Evolutionary conservation across 2,329 filamentous ascomycete species (phyloP), one percentile per base, ranked within the genome.

Genomic region (Metarhizium robertsii): DNA sequence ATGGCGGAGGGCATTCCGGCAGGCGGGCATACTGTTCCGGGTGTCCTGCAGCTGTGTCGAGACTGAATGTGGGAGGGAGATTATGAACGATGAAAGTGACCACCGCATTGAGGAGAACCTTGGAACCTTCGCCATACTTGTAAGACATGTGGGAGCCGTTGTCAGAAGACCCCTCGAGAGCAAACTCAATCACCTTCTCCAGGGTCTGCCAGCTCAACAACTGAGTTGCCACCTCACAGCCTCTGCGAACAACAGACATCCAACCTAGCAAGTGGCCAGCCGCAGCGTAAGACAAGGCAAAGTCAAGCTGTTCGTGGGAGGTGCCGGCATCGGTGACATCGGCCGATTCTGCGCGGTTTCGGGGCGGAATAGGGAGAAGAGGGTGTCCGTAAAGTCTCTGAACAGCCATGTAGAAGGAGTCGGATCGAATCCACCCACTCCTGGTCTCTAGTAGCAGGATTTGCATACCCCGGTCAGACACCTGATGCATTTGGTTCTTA

Each of bases 211-310:
- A 88, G 57, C 74, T 76, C 46, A 88, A 64, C 4, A 83, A 73
- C 53, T 76, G 74, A 40, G 76, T 73, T 1, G 83, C 83, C 58
- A 86, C 75, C 50, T 83, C 78, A 30, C 86, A 70, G 40, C 84
- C 85, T 40, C 81, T 78, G 49, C 75, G 68, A 11, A 79, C 72
- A 30, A 88, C 75, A 29, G 76, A 75, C 2, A 71, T 73, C 64
- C 85, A 78, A 45, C 74, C 72, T 16, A 89, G 71, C 43, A 82
- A 71, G 52, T 79, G 73, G 0, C 84, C 86, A 5, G 83, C 79
- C 30, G 84, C 83, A 49, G 84, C 79, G 62, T 87, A 87, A 29
- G 82, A 81, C 20, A 89, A 69, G n/a, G 78, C 79, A 58, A 81
- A 80, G 36, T 76, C 71, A 56, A 83, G 75, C 20, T 73, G 75